phyloP scores from a whole-genome alignment of 139 green algal species.

The Closterium sp. region DNA sequence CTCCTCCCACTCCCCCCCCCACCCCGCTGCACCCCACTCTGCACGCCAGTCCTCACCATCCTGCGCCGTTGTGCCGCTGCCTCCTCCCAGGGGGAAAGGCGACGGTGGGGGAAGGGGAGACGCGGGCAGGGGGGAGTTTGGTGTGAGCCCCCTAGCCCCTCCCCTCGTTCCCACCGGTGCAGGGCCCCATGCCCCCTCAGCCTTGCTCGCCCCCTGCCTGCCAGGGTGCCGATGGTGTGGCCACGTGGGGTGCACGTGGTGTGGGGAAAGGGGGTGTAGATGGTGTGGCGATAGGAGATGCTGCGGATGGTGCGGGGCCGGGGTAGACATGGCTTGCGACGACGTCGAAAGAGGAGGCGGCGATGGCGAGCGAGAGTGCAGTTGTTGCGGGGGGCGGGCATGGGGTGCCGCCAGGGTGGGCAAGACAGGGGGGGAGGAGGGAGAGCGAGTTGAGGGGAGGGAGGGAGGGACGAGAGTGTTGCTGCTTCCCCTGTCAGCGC shows the following conservation, averaged over 20 bases:
- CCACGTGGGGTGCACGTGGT: background rate
- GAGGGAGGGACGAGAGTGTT: background rate
- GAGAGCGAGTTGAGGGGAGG: background rate
- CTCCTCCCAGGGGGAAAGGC: background rate
- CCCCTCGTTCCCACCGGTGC: background rate
- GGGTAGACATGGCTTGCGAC: background rate
- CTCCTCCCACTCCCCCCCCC: too few relatives aligned
- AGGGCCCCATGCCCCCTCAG: background rate
- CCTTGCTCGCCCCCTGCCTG: background rate
- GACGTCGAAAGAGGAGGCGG: background rate
- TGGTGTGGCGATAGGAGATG: background rate
- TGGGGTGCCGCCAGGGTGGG: background rate
- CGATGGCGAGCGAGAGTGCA: background rate
- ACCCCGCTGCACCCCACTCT: background rate
- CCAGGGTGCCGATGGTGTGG: background rate
- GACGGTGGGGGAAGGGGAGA: background rate
- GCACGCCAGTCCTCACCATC: background rate
- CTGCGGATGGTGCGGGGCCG: too few relatives aligned
- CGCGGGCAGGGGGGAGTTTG: background rate
- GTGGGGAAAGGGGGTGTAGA: background rate
- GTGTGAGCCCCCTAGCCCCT: background rate
- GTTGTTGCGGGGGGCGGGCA: background rate
- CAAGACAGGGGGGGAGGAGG: background rate
- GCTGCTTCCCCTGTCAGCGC: background rate
- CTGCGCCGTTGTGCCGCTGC: background rate